Conservation (phyloP, 306 rosid species). For the Delonix regia region DNA sequence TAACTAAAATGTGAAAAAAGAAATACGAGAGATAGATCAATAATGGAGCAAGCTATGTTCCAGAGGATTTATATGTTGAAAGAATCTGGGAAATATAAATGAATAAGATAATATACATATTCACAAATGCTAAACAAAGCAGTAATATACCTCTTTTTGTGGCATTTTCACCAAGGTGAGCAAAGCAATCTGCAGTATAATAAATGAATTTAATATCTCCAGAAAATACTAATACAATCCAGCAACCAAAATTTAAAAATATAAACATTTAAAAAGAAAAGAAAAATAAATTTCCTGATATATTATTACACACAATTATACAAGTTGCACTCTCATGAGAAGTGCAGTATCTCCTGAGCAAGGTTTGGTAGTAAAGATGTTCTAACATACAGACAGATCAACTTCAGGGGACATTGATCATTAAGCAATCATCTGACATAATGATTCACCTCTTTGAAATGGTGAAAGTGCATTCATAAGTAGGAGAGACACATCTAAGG, state of each 20-base stretch:
- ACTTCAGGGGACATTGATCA: slow-evolving; percentile 6
- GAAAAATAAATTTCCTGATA: background rate
- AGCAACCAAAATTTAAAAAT: background rate
- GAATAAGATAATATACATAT: slow-evolving; percentile 13
- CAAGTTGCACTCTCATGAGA: background rate
- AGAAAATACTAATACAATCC: background rate
- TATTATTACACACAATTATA: background rate
- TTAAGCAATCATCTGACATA: too few species aligned
- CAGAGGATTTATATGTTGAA: slow-evolving; percentile 11
- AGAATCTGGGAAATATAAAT: slow-evolving; percentile 24
- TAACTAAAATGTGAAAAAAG: slow-evolving; percentile 45
- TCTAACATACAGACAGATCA: background rate
- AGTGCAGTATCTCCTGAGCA: background rate
- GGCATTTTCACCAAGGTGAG: slow-evolving; percentile 61
- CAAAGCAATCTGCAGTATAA: slow-evolving; percentile 73
- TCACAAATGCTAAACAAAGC: slow-evolving; percentile 13
- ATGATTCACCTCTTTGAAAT: too few species aligned
- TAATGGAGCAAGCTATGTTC: slow-evolving; percentile 12
- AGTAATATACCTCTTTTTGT: slow-evolving; percentile 54
- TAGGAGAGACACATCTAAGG: slow-evolving; percentile 19
- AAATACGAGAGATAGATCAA: slow-evolving; percentile 38
- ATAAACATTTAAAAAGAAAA: slow-evolving; percentile 16
- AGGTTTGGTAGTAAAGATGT: background rate
- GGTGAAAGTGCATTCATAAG: background rate
- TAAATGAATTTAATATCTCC: slow-evolving; percentile 31